A percentile compares a stretch with the other conserved stretches of the same genome.
Conservation (phyloP, 129 eudicot genomes). For the Dittrichia graveolens region DNA sequence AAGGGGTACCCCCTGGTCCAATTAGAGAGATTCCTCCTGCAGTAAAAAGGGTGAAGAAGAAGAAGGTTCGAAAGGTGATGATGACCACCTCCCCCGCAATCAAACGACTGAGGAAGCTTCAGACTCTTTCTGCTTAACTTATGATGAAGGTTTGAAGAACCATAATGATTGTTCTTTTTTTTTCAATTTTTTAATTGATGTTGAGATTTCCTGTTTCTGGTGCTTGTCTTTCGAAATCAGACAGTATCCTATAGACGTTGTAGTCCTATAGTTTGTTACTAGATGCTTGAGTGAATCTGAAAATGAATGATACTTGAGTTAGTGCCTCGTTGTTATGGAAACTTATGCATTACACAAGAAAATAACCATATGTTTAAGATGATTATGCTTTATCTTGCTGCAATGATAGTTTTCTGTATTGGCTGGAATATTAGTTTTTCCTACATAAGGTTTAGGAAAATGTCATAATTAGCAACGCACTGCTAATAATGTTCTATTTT, state of each 20-base stretch:
- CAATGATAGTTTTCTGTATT: too few relatives aligned
- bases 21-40: constrained; percentile 63
- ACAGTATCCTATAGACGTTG: constrained; percentile 32
- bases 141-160: constrained; percentile 35
- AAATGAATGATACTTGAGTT: constrained; percentile 26
- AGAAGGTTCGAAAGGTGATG: constrained; percentile 57
- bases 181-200: not conserved
- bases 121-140: constrained; percentile 39
- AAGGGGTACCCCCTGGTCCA: constrained; percentile 95
- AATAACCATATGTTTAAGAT: constrained; percentile 14
- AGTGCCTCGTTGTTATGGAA: too few relatives aligned
- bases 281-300: constrained; percentile 27
- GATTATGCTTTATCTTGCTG: too few relatives aligned
- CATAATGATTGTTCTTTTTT: constrained; percentile 18
- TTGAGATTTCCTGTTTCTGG: constrained; percentile 21
- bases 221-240: constrained; percentile 30
- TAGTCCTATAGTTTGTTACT: constrained; percentile 36
- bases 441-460: too few relatives aligned
- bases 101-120: constrained; percentile 58
- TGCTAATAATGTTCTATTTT: too few relatives aligned
- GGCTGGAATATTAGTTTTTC: not conserved
- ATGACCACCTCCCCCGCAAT: constrained; percentile 55
- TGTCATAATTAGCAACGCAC: too few relatives aligned
- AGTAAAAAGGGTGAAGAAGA: constrained; percentile 56
- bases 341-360: constrained; percentile 15